phyloP scores from a whole-genome alignment of 2,329 filamentous ascomycete genomes.

The Curvularia eragrostidis region DNA sequence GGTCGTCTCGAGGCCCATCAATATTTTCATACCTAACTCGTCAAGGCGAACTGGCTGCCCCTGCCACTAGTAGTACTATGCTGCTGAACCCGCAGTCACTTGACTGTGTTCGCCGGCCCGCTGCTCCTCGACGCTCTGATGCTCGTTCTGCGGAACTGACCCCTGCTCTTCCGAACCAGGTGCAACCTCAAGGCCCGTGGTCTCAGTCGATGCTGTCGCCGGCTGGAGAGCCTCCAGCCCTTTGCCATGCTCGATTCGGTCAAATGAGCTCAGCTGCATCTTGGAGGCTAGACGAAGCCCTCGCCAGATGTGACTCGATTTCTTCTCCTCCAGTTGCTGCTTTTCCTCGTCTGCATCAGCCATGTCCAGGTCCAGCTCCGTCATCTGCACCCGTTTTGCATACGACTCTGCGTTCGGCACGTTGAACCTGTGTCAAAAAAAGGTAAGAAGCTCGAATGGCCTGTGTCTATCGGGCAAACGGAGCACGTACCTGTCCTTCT shows the following conservation, averaged over 20 bases:
- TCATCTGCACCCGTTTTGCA: conserved; percentile 74
- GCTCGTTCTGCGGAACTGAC: conserved; percentile 45
- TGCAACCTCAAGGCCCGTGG: conserved; percentile 43
- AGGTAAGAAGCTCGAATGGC: conserved; percentile 32
- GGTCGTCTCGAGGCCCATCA: conserved; percentile 26
- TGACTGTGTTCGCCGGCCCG: conserved; percentile 49
- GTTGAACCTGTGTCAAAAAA: conserved; percentile 61
- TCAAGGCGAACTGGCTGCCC: conserved; percentile 33
- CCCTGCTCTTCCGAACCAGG: conserved; percentile 46
- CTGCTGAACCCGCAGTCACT: conserved; percentile 43
- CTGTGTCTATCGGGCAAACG: conserved; percentile 33
- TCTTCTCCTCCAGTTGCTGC: conserved; percentile 68
- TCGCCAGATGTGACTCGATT: conserved; percentile 90
- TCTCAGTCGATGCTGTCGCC: conserved; percentile 42
- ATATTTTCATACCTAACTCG: conserved; percentile 39
- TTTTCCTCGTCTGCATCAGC: conserved; percentile 69
- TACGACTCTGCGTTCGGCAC: conserved; percentile 75
- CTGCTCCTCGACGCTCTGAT: conserved; percentile 50
- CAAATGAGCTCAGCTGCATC: conserved; percentile 76
- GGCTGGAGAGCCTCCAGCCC: conserved; percentile 64
- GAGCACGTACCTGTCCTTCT: conserved; percentile 59
- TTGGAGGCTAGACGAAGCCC: conserved; percentile 81
- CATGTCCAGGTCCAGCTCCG: conserved; percentile 87
- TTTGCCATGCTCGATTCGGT: conserved; percentile 80
- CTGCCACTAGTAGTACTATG: conserved; percentile 33